Base-by-base conservation (phyloP, 176 grass and related monocot species). In the Eragrostis curvula region DNA sequence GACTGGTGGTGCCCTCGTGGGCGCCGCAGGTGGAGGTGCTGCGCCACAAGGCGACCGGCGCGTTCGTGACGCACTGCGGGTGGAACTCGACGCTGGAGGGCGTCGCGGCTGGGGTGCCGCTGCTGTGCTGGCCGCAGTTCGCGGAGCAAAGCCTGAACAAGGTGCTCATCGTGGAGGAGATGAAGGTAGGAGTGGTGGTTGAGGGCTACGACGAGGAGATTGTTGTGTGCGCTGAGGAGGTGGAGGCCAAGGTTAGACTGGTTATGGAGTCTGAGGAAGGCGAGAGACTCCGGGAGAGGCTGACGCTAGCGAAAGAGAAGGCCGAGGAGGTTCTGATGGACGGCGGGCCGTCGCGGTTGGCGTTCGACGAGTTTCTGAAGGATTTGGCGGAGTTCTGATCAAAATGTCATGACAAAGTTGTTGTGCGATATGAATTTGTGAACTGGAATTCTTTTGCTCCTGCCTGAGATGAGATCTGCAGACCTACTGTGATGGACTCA, bases 71-170 rank as follows among this genome's bases (percentile, higher is more conserved):
- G 3, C 91, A 93, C 67, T 78, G 87, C 47, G 87, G 91, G 6
- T 93, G 91, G 91, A 93, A 89, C 84, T 87, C 84, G 18, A 70
- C 66, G 8, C 65, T 89, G 59, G 91, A 93, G 79, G 75, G 82
- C 0, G 68, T 85, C 73, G n/a, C 48, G 2, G 73, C 75, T 12
- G 83, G 75, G 5, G 67, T 79, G 67, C 74, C 84, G 67, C 59
- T 86, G 67, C 21, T 86, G 68, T 78, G 55, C 56, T 80, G 76
- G 84, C 77, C 84, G 46, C 57, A 46, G 32, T 86, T 58, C 84
- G 59, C 84, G 58, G 84, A 86, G 59, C 84, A 86, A 77, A 32
- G 77, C 28, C 12, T 80, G 68, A 80, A 86, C 69, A 86, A 86
- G 68, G 59, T 80, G 59, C 29, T 75, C 60, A 45, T 90, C 28